Base-by-base conservation (phyloP, 2,329 filamentous ascomycete genomes). In the Tolypocladium tropicale region DNA sequence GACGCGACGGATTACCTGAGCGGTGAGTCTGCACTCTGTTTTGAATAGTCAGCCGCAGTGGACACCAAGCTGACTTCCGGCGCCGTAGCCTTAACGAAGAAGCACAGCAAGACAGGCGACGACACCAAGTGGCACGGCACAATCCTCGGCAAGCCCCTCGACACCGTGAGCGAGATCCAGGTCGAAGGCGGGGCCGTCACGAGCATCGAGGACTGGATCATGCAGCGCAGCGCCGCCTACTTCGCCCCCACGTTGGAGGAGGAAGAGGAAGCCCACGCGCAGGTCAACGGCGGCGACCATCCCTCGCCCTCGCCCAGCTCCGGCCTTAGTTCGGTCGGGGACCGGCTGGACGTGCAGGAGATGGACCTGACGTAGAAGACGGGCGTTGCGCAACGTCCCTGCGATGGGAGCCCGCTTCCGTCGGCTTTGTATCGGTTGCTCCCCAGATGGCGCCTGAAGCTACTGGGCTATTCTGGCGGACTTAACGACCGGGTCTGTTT, bases 41-140 rank as follows among this genome's bases (percentile, higher is more conserved):
- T 46, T 25, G 54, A 9, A 3, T 39, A 54, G 21, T 9, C 41
- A 41, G 25, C 23, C 28, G 18, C 28, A 6, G 10, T 25, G 9
- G 6, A 21, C 46, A 18, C 2, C 18, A 12, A 6, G 34, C 57
- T 57, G 36, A 56, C 30, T 7, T 12, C 18, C 2, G 1, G 18
- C 23, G 2, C 25, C 28, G 5, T 61, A 89, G 88, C 85, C 5
- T 75, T 97, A 46, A 96, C 95, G 72, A 94, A 92, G 73, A 96
- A 95, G 67, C 89, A 95, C 70, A 91, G 86, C 73, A 95, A 94
- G 64, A 89, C 88, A 1, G 89, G 88, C 59, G 90, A 95, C 65
- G 91, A 95, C 66, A 86, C 86, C 11, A 86, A 93, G 65, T 95
- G 90, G 69, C 83, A 87, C 62, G 90, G 90, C 33, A 96, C 93